Evolutionary conservation across 2,329 filamentous ascomycete genomes (phyloP), one percentile per base, ranked within the genome.

Genomic region (Xylaria sp.): DNA sequence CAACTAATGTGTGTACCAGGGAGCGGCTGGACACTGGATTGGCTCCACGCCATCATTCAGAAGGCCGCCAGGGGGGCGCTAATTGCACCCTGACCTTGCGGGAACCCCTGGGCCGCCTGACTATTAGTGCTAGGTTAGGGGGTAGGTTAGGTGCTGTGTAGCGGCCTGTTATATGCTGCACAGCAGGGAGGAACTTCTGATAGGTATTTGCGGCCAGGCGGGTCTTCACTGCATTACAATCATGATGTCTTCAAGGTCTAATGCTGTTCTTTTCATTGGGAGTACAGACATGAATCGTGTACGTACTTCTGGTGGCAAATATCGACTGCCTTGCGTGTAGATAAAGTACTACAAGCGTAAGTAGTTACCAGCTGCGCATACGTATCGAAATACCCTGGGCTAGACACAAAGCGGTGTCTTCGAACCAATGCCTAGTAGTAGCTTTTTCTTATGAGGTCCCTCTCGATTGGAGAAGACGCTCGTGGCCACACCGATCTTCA

Each of bases 391-490:
- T 31, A 33, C 49, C 41, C n/a, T 20, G 46, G 46, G 18, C 20
- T n/a, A 33, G 25, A 54, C 51, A 54, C 51, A 54, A 54, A 51
- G 48, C 25, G 52, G 33, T 56, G 39, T 39, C 33, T 23, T 55
- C 52, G 36, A 55, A 10, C 28, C 54, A 58, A 43, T 28, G 43
- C 39, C 55, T 58, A 13, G 54, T 39, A 52, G 58, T 31, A 39
- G 48, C 46, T 39, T 36, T 31, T 33, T 61, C 6, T 51, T 20
- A 51, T 52, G n/a, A 39, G 46, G 31, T 51, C 31, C 8, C 36
- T 54, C 49, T 58, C 61, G 18, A 64, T 68, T 68, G 61, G 61
- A 56, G 60, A 55, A 31, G 15, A 56, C 64, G 31, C 56, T 60
- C 39, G 48, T 64, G 60, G 49, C 55, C 49, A 56, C 57, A 58